Conservation (phyloP, 805 yeast species). For the Saturnispora kantuleensis region DNA sequence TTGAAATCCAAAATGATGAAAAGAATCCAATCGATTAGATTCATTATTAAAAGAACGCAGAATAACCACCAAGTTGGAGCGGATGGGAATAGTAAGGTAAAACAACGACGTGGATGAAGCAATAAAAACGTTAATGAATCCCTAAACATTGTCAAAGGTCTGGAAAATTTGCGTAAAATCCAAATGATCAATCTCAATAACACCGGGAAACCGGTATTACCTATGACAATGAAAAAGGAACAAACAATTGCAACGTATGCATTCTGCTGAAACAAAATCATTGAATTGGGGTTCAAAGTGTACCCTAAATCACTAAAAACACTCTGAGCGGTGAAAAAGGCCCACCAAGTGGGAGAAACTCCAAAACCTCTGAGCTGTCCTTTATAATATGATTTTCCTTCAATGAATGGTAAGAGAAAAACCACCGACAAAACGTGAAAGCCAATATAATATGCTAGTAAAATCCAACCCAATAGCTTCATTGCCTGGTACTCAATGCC, state of each 20-base stretch:
- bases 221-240: slow-evolving; percentile 70
- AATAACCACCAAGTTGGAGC: slow-evolving; percentile 94
- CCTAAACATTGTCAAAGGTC: slow-evolving; percentile 48
- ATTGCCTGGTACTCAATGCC: slow-evolving; percentile 95
- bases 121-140: slow-evolving; percentile 80
- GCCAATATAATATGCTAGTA: slow-evolving; percentile 63
- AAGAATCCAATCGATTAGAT: slow-evolving; percentile 67
- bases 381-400: slow-evolving; percentile 32
- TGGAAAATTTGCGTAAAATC: slow-evolving; percentile 59
- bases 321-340: slow-evolving; percentile 70
- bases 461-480: slow-evolving; percentile 58
- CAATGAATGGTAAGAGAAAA: slow-evolving; percentile 55
- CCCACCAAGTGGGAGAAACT: slow-evolving; percentile 86
- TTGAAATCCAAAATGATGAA: slow-evolving; percentile 71
- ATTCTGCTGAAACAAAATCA: slow-evolving; percentile 55
- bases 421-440: slow-evolving; percentile 51
- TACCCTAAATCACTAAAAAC: slow-evolving; percentile 80
- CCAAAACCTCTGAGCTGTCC: slow-evolving; percentile 43
- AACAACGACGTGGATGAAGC: slow-evolving; percentile 96
- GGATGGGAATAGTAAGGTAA: slow-evolving; percentile 83
- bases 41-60: slow-evolving; percentile 59
- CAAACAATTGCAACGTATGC: slow-evolving; percentile 55
- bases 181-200: slow-evolving; percentile 74
- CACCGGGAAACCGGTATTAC: slow-evolving; percentile 93
- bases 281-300: slow-evolving; percentile 73